These are phyloP conservation scores for Penicillium canescens DNA, from an alignment of 495 filamentous ascomycete genomes.

Conservation along the genomic window DNA sequence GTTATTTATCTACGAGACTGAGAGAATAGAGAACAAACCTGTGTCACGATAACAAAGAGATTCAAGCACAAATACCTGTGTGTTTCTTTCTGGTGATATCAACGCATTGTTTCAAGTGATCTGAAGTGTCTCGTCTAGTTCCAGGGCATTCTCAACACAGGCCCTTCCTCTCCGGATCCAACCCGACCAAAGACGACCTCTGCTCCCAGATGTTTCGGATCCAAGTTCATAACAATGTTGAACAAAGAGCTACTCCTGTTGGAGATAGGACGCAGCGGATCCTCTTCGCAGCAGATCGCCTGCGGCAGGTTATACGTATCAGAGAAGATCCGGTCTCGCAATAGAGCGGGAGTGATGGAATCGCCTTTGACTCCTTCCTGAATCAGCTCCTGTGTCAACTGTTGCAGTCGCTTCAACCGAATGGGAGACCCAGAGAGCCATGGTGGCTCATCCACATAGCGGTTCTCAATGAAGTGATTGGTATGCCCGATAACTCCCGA, in stretches of 20 bases:
- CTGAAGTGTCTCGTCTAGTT: not conserved
- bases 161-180: constrained; percentile 29
- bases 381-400: constrained; percentile 37
- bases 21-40: too few species aligned
- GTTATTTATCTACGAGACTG: too few species aligned
- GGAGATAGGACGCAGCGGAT: constrained; percentile 17
- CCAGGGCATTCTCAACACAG: constrained; percentile 33
- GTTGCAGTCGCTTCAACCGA: constrained; percentile 46
- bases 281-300: constrained; percentile 33
- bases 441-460: constrained; percentile 47
- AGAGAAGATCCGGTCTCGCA: constrained; percentile 33
- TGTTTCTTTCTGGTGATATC: not conserved
- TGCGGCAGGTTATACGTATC: constrained; percentile 36
- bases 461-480: constrained; percentile 61
- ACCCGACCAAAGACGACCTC: constrained; percentile 35
- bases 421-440: constrained; percentile 56
- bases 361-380: constrained; percentile 18
- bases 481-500: constrained; percentile 56
- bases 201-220: constrained; percentile 20
- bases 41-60: not conserved
- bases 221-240: constrained; percentile 43
- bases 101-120: not conserved
- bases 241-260: constrained; percentile 28
- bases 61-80: not conserved
- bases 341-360: constrained; percentile 19